A percentile compares a stretch with the other conserved stretches of the same genome.
Evolutionary conservation across 345 rosid genomes (phyloP).

Genomic region (Carallia pectinifolia): DNA sequence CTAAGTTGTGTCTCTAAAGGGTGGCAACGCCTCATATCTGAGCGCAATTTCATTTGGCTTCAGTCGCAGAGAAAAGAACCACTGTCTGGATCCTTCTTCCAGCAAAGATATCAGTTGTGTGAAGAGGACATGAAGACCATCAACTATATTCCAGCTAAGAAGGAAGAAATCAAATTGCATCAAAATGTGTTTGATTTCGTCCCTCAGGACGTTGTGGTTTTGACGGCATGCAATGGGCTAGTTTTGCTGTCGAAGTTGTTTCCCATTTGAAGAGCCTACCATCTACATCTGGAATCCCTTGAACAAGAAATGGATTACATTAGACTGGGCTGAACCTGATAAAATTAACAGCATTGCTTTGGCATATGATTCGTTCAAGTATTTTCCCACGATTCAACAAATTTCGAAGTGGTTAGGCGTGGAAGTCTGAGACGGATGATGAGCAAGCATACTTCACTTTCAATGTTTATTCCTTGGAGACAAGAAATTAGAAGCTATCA

Average conservation of each 20-base stretch:
- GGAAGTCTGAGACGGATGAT: slow-evolving; percentile 9
- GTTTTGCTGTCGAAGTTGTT: slow-evolving; percentile 34
- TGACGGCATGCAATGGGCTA: slow-evolving; percentile 41
- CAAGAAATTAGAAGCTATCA: slow-evolving; percentile 31
- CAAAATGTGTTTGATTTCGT: slow-evolving; percentile 34
- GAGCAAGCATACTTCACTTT: slow-evolving; percentile 23
- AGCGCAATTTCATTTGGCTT: slow-evolving; percentile 24
- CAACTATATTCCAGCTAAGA: slow-evolving; percentile 32
- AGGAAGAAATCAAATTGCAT: slow-evolving; percentile 9
- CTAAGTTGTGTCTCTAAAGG: slow-evolving; percentile 33
- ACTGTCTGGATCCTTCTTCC: slow-evolving; percentile 39
- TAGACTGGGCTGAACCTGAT: slow-evolving; percentile 29
- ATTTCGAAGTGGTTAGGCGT: slow-evolving; percentile 33
- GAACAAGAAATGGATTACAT: slow-evolving; percentile 34
- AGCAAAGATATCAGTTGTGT: slow-evolving; percentile 23
- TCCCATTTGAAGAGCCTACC: slow-evolving; percentile 26
- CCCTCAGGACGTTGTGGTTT: slow-evolving; percentile 35
- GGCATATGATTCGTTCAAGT: slow-evolving; percentile 34
- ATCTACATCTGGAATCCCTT: slow-evolving; percentile 43
- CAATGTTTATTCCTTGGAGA: slow-evolving; percentile 28
- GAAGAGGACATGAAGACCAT: slow-evolving; percentile 25
- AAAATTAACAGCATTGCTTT: slow-evolving; percentile 27
- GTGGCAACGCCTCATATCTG: slow-evolving; percentile 30
- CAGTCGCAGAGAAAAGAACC: slow-evolving; percentile 29
- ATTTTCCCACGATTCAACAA: slow-evolving; percentile 16